phyloP scores from a whole-genome alignment of 768 basidiomycete genomes.

The Leccinum obscurum region DNA sequence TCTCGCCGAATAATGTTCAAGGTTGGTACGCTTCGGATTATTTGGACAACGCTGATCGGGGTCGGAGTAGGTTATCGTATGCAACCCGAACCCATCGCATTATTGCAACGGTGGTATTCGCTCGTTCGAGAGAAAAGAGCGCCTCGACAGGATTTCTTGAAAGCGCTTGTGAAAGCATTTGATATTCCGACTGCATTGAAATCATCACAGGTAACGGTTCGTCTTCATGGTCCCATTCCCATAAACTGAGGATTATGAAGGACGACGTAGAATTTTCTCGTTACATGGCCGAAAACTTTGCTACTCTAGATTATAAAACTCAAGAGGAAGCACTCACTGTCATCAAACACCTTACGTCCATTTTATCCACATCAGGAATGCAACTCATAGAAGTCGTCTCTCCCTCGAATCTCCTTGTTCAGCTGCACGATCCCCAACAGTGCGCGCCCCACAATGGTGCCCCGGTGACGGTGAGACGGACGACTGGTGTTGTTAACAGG shows the following conservation, averaged over 20 bases:
- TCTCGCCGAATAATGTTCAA: conserved; percentile 47
- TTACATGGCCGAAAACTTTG: conserved; percentile 95
- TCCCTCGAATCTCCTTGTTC: conserved; percentile 66
- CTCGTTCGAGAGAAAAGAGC: conserved; percentile 90
- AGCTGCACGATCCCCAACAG: conserved; percentile 44
- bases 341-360: conserved; percentile 72
- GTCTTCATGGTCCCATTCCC: too few relatives aligned
- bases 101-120: conserved; percentile 88
- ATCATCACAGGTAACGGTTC: conserved; percentile 53
- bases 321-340: conserved; percentile 90
- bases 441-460: conserved; percentile 2
- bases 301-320: conserved; percentile 91
- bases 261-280: conserved; percentile 84
- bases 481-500: neutral
- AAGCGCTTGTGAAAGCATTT: conserved; percentile 78
- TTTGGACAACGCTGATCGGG: neutral
- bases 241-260: conserved; percentile 35
- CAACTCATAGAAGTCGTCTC: conserved; percentile 76
- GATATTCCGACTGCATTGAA: conserved; percentile 62
- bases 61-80: conserved; percentile 58
- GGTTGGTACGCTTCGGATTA: conserved; percentile 40
- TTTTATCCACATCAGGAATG: conserved; percentile 78
- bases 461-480: conserved; percentile 7
- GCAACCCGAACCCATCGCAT: conserved; percentile 63
- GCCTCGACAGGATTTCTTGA: conserved; percentile 84